Evolutionary conservation across 2,329 filamentous ascomycete species (phyloP), one percentile per base, ranked within the genome.

Genomic region (Epichloe coenophiala): DNA sequence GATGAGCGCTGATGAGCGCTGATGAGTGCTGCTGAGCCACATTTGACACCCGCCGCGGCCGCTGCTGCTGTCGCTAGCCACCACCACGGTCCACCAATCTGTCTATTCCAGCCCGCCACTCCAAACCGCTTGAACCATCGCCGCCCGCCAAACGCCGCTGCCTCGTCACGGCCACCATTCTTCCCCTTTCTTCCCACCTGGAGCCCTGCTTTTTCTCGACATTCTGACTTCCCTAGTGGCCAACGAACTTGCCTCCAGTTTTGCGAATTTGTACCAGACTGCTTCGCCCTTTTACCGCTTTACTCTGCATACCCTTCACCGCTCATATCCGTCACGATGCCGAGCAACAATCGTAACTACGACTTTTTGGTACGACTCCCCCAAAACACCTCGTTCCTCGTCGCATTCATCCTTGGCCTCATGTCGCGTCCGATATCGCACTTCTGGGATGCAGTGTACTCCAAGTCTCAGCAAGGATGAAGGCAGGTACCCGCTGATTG

Each of bases 301-400:
- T 44, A 15, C 23, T 42, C 44, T 13, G 37, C 35, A 27, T 27
- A 52, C 40, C 35, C 45, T 48, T 47, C 45, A 52, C 40, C 47
- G 48, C 45, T 47, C 57, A 42, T 46, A 54, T 15, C 52, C 57
- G 57, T 57, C 69, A 76, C 65, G 61, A 98, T 98, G 93, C 90
- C 93, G 64, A 88, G 87, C 70, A 94, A 91, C 70, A 94, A 91
- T 77, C 83, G 93, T 71, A 98, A 98, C 77, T 98, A 98, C 74
- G 93, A 98, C 71, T 97, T 97, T 71, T 78, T 98, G 72, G 91
- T 97, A 83, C 65, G 83, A 56, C 21, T 55, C 48, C 56, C 51
- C 50, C 50, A 47, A 53, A 56, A 56, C 53, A 51, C 57, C 52
- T 53, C 53, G 53, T 51, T 51, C 51, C 48, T 21, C 23, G 50